Conservation (phyloP, 441 rosid genomes). For the Croton setiger region DNA sequence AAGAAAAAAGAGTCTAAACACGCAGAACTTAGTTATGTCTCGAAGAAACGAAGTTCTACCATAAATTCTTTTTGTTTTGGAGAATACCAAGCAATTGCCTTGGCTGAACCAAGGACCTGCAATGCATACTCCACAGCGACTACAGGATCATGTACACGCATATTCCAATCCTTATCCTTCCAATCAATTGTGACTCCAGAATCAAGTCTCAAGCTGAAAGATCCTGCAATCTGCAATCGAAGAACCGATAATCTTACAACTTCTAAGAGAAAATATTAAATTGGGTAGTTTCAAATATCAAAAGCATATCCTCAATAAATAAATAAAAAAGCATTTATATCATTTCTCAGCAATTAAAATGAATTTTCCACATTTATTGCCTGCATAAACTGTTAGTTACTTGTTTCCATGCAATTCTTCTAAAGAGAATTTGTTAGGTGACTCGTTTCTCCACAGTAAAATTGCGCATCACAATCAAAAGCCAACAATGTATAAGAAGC, state of each 20-base stretch:
- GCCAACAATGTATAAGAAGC: background rate
- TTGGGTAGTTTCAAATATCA: background rate
- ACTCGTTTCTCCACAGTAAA: background rate
- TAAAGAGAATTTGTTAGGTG: background rate
- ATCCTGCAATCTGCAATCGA: slow-evolving; percentile 77
- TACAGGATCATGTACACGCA: slow-evolving; percentile 49
- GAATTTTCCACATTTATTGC: background rate
- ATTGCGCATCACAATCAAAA: background rate
- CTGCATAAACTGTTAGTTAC: background rate
- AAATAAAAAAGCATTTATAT: background rate
- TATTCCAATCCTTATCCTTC: slow-evolving; percentile 39
- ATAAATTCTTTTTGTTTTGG: slow-evolving; percentile 75
- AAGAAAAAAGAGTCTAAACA: background rate
- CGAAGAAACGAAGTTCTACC: slow-evolving; percentile 88
- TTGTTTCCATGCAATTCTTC: background rate
- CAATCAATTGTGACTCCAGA: slow-evolving; percentile 55
- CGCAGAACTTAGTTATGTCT: slow-evolving; percentile 30
- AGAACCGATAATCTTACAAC: slow-evolving; percentile 1
- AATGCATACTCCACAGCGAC: slow-evolving; percentile 84
- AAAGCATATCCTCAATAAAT: no score
- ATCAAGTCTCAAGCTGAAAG: slow-evolving; percentile 87
- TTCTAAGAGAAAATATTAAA: background rate
- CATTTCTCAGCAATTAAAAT: background rate
- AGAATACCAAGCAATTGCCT: slow-evolving; percentile 91
- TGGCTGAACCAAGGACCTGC: slow-evolving; percentile 87